Conservation (phyloP, 2,329 filamentous ascomycete genomes). For the Diaporthe sp. region DNA sequence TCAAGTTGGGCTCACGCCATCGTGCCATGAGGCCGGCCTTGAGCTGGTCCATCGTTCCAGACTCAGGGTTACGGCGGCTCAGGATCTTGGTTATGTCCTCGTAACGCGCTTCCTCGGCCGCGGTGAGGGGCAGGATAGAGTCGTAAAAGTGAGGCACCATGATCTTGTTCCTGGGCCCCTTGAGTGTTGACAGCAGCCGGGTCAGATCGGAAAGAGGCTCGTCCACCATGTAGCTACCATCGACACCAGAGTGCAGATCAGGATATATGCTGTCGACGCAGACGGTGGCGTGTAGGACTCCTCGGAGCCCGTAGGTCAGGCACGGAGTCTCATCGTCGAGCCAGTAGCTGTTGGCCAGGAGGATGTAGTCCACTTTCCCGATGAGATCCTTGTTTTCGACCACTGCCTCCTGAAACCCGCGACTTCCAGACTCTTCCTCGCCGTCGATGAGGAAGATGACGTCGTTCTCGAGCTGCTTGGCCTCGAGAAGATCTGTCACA, state of each 20-base stretch:
- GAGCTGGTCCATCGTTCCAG: conserved; percentile 72
- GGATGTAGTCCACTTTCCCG: conserved; percentile 91
- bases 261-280: conserved; percentile 87
- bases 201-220: conserved; percentile 94
- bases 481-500: conserved; percentile 86
- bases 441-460: conserved; percentile 96
- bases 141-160: conserved; percentile 92
- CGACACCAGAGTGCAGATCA: conserved; percentile 96
- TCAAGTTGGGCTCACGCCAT: conserved; percentile 95
- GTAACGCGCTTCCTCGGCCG: conserved; percentile 83
- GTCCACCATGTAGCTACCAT: conserved; percentile 89
- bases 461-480: conserved; percentile 86
- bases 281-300: conserved; percentile 92
- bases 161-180: conserved; percentile 82
- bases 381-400: conserved; percentile 84
- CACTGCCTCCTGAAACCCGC: conserved; percentile 89
- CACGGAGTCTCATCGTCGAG: conserved; percentile 95
- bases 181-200: conserved; percentile 82
- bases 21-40: conserved; percentile 89
- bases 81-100: conserved; percentile 85
- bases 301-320: conserved; percentile 91
- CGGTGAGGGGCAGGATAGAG: conserved; percentile 78
- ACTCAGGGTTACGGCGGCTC: conserved; percentile 74
- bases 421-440: conserved; percentile 93
- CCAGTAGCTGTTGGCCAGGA: conserved; percentile 99